Base-by-base conservation (phyloP, 495 filamentous ascomycete genomes). In the Penicillium chermesinum region DNA sequence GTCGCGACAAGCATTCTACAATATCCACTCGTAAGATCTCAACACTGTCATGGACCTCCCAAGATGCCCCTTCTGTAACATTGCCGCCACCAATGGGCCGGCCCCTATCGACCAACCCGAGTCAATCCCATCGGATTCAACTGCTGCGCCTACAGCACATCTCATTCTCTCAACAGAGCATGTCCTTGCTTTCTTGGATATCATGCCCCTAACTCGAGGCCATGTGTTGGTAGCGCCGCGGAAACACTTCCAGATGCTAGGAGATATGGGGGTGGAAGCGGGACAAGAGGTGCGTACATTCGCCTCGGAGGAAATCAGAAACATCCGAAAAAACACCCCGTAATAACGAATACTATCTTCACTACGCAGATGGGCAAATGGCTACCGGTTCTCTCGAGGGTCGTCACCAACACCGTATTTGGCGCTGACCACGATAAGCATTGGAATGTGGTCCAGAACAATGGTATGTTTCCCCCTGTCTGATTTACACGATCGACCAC, bases 361-460 rank as follows among this genome's bases (percentile, higher is more conserved):
- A 14, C 43, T 14, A 12, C 45, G n/a, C 39, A 74, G 69, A 47
- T 88, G 18, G 85, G 85, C 3, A 67, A 69, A 48, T 91, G 83
- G 82, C 71, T 95, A 14, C 87, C 87, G 20, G 55, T 91, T 10
- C 58, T 96, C 16, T 86, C 86, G 1, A 71, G 83, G 4, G 86
- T 87, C 0, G 78, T 91, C 13, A 79, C 77, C 38, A 73, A 71
- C 25, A 66, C 64, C n/a, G 52, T 76, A 2, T 72, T 65, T 34
- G 71, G 64, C 4, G 62, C 59, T 8, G 59, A 60, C 27, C 49
- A 58, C 3, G 63, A 62, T 21, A 50, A 52, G 34, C 79, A 89
- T 22, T 75, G 72, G 83, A 97, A 97, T 66, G 78, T 96, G 16
- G 87, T 95, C 50, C 89, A 95, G 72, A 97, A 97, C 67, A 97